These are phyloP conservation scores for Madurella fahalii DNA, from an alignment of 2,329 filamentous ascomycete species.

Conservation along the genomic window DNA sequence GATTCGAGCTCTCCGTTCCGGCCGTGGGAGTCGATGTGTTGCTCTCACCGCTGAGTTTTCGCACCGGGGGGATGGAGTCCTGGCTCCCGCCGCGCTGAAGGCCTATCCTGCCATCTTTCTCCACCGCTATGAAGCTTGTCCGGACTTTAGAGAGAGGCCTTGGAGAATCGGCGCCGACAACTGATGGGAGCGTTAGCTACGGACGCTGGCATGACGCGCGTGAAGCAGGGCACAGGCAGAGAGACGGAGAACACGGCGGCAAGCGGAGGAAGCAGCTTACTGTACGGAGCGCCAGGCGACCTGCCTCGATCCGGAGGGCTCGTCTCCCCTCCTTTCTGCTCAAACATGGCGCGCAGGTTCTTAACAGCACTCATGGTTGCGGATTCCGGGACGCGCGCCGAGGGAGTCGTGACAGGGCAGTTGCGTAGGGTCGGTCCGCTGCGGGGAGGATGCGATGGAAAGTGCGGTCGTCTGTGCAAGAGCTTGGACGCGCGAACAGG, in stretches of 20 bases:
- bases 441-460: slow-evolving; percentile 28
- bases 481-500: neutral
- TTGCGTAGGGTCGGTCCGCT: neutral
- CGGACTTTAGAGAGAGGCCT: slow-evolving; percentile 70
- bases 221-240: slow-evolving; percentile 1
- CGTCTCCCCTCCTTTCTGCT: slow-evolving; percentile 63
- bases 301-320: slow-evolving; percentile 66
- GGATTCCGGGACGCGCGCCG: slow-evolving; percentile 21
- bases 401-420: neutral
- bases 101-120: slow-evolving; percentile 58
- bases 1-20: slow-evolving; percentile 36
- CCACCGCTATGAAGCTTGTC: slow-evolving; percentile 70
- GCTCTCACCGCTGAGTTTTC: slow-evolving; percentile 37
- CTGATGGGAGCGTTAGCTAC: slow-evolving; percentile 14
- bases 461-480: slow-evolving; percentile 3
- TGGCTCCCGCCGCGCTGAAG: slow-evolving; percentile 44
- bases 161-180: slow-evolving; percentile 45
- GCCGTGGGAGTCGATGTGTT: slow-evolving; percentile 38
- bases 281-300: slow-evolving; percentile 52
- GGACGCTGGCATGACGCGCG: slow-evolving; percentile 4
- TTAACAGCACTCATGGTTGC: slow-evolving; percentile 63
- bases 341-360: slow-evolving; percentile 77
- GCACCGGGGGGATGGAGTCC: slow-evolving; percentile 38
- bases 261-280: slow-evolving; percentile 33
- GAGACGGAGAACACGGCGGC: neutral